Percentiles rank a stretch among this genome's conserved stretches.
phyloP scores from a whole-genome alignment of 208 protist species.

The Leishmania arabica region DNA sequence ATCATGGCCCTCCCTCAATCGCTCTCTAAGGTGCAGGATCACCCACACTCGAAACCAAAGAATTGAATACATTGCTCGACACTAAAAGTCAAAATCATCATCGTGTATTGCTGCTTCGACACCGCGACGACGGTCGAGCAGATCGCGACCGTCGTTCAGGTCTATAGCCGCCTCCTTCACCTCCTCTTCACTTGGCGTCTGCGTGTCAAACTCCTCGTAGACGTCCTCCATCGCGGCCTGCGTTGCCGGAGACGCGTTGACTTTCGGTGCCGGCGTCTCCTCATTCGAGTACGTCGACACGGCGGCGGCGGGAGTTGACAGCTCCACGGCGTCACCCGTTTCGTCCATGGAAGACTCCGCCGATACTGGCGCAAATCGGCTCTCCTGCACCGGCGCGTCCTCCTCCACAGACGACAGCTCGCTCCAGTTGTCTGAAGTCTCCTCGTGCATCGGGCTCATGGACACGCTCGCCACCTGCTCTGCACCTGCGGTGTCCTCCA shows the following conservation, averaged over 20 bases:
- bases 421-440: neutral
- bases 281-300: neutral
- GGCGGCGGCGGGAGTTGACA: neutral
- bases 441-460: neutral
- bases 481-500: neutral
- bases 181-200: neutral
- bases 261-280: neutral
- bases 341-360: neutral
- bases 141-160: constrained; percentile 19
- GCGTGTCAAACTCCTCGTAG: neutral
- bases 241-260: neutral
- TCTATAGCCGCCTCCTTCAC: neutral
- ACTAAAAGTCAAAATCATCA: constrained; percentile 42
- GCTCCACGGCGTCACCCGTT: neutral
- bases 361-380: neutral
- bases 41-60: neutral
- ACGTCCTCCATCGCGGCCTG: neutral
- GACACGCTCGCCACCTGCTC: neutral
- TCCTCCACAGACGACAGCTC: neutral
- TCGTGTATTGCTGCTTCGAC: constrained; percentile 26
- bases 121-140: constrained; percentile 23
- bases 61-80: constrained; percentile 8
- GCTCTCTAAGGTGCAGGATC: neutral
- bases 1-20: neutral
- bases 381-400: neutral